Base-by-base conservation (phyloP, 345 rosid species). In the Adansonia digitata region DNA sequence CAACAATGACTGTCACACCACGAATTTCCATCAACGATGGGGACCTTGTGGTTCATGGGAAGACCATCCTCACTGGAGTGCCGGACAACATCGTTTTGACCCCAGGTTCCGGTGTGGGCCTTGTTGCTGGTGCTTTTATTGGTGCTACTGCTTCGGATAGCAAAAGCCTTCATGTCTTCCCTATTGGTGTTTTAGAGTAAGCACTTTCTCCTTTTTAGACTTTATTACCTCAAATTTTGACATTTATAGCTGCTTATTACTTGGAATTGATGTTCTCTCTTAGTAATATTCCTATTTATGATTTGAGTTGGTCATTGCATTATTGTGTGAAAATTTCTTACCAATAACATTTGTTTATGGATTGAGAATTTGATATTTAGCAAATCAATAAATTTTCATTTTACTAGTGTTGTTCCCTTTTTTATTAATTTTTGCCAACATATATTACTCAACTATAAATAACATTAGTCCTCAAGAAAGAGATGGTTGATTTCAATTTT, bases 101-200 rank as follows among this genome's bases (percentile, higher is more conserved):
- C 51, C 91, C 97, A 2, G 91, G 87, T 0, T 78, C 93, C 0
- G 89, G 97, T 43, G 77, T 77, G 11, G 98, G 92, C 15, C 91
- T 83, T 17, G 85, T 81, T 60, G 78, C 91, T 20, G 98, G 99
- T 51, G 85, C 97, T 27, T 95, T 91, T 75, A 86, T 95, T 17
- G 99, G 99, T 71, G 99, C 97, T 31, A 78, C 94, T 0, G 88
- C 97, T 76, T 77, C 92, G 17, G 74, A 91, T 51, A 88, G 86
- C 90, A 91, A 91, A 82, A 88, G 96, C 81, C 96, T 91, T 48
- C 99, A 93, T 85, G 96, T 95, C 34, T 95, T 95, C 63, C 97
- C 97, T 39, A 80, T 95, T 11, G 98, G 99, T 66, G 86, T 79
- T 51, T 69, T 95, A 71, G 93, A 91, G 98, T 93, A 87, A 83